phyloP scores from a whole-genome alignment of 2,329 filamentous ascomycete species.

The Lecanicillium sp. region DNA sequence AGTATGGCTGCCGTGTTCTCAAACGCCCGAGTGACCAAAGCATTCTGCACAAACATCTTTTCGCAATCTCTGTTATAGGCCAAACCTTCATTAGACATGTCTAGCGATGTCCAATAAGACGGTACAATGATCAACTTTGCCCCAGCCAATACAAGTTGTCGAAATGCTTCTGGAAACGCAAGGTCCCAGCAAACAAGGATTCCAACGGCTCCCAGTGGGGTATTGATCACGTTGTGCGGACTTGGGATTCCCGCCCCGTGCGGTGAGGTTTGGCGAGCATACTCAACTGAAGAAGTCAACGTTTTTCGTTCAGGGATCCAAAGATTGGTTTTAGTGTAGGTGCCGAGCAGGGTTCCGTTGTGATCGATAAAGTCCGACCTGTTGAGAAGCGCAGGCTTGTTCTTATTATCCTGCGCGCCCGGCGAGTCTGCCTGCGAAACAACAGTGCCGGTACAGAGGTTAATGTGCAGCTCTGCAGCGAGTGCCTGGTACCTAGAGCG shows the following conservation, averaged over 20 bases:
- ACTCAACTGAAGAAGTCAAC: constrained; percentile 27
- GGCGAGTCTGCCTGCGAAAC: no score
- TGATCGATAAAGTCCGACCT: constrained; percentile 47
- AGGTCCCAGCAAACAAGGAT: constrained; percentile 51
- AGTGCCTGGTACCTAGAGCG: constrained; percentile 38
- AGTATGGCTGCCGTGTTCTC: constrained; percentile 51
- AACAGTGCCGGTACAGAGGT: constrained; percentile 52
- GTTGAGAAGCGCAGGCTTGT: no score
- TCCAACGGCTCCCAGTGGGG: constrained; percentile 46
- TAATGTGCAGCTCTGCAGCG: constrained; percentile 44
- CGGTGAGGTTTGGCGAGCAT: constrained; percentile 2
- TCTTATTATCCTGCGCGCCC: no score
- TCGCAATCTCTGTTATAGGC: constrained; percentile 40
- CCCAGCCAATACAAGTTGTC: constrained; percentile 44
- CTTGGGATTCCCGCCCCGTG: constrained; percentile 1
- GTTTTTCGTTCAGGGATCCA: constrained; percentile 42
- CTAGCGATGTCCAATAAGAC: constrained; percentile 33
- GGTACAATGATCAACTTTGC: constrained; percentile 52
- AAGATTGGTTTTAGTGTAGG: constrained; percentile 49
- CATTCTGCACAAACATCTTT: constrained; percentile 42
- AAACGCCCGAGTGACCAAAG: constrained; percentile 42
- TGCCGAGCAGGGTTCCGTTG: constrained; percentile 36
- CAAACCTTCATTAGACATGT: constrained; percentile 26
- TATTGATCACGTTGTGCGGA: constrained; percentile 26
- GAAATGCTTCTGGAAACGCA: constrained; percentile 51